These are phyloP conservation scores for Vickermania ingenoplastis DNA, from an alignment of 208 protist genomes.

Conservation along the genomic window DNA sequence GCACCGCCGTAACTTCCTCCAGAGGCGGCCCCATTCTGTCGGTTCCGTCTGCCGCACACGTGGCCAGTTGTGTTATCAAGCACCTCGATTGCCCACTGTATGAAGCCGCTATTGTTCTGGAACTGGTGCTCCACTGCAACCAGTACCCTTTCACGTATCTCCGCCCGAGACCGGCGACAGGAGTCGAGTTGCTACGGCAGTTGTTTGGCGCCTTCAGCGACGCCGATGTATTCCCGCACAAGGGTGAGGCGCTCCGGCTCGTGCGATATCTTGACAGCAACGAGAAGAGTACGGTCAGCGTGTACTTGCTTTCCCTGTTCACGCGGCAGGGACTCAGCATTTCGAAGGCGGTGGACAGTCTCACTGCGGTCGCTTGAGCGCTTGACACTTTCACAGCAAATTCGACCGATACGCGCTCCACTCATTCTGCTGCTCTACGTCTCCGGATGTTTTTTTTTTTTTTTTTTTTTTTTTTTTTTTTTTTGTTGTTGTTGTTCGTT, in stretches of 20 bases:
- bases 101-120: conserved; percentile 50
- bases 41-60: conserved; percentile 25
- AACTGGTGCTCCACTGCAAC: conserved; percentile 61
- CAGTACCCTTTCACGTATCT: conserved; percentile 19
- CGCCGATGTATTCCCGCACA: conserved; percentile 22
- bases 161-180: conserved; percentile 13
- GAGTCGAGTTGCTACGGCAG: conserved; percentile 34
- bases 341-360: no score
- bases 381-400: no score
- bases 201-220: conserved; percentile 49
- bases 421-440: no score
- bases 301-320: conserved; percentile 1
- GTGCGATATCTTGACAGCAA: conserved; percentile 16
- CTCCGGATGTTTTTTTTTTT: no score
- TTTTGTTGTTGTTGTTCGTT: no score
- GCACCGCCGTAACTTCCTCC: conserved; percentile 18
- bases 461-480: no score
- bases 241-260: conserved; percentile 23
- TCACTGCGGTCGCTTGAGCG: no score
- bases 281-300: conserved; percentile 9
- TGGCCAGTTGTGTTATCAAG: conserved; percentile 29
- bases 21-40: conserved; percentile 14
- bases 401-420: no score
- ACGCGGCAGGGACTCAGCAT: not conserved
- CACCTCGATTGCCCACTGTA: conserved; percentile 22